Evolutionary conservation across 352 stramenopile genomes (phyloP), one percentile per base, ranked within the genome.

Genomic region (Peronospora belbahrii): DNA sequence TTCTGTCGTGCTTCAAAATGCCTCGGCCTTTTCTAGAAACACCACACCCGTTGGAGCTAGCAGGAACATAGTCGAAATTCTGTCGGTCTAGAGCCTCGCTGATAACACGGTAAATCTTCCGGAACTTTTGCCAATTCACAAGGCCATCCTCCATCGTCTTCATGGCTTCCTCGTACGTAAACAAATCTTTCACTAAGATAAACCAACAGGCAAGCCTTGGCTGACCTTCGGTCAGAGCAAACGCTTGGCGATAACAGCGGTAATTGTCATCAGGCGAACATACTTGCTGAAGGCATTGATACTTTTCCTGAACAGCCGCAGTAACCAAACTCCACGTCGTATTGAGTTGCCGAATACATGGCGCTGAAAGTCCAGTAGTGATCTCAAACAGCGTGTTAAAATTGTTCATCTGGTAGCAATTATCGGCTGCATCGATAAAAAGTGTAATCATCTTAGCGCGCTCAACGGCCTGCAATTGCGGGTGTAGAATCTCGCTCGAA

Each of bases 311-410:
- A 3, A 79, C 63, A 7, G 48, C 62, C 2, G 74, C 71, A 28
- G 60, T 62, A 6, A 94, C 73, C 4, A 94, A 58, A 3, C 74
- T 77, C 83, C 83, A 94, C 25, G 83, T 92, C 14, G 80, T 90
- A 33, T 74, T 85, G 8, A 94, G 70, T 47, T 91, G 80, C 1
- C 81, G 73, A 43, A 92, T 84, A 38, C 78, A 92, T 6, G 83
- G 83, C 20, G 80, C 78, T 2, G 74, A 88, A 2, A 94, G 54
- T 4, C 80, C 83, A 17, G 75, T 90, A 11, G 71, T 74, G 42
- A 94, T 64, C 59, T 91, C 80, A 36, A 91, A 91, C 7, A 90
- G 52, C n/a, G 80, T 85, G 56, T 94, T 92, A 43, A 94, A 94
- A 64, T 90, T 94, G 65, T 90, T 88, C 62, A 94, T 74, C 41